These are phyloP conservation scores for Fusarium concolor DNA, from an alignment of 2,329 filamentous ascomycete genomes.

Conservation along the genomic window DNA sequence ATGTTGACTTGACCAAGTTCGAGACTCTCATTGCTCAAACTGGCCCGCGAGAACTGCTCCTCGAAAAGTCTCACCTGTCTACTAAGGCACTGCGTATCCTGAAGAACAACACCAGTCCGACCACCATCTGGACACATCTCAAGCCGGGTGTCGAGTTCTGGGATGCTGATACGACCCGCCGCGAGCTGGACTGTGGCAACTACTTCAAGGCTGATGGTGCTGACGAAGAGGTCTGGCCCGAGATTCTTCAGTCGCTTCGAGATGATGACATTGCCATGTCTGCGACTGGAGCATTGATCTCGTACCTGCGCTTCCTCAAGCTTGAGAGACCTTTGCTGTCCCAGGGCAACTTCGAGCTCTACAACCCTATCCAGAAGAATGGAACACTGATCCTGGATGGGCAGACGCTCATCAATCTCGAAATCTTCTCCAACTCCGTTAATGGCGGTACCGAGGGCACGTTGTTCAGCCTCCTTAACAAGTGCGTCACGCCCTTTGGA, in stretches of 20 bases:
- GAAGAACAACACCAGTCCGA: slow-evolving; percentile 94
- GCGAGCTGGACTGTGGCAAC: slow-evolving; percentile 81
- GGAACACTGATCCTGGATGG: slow-evolving; percentile 93
- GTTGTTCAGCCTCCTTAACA: slow-evolving; percentile 88
- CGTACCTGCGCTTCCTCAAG: slow-evolving; percentile 88
- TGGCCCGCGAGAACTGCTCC: slow-evolving; percentile 84
- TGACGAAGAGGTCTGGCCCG: slow-evolving; percentile 78
- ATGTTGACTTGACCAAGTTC: slow-evolving; percentile 93
- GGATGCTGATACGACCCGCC: slow-evolving; percentile 82
- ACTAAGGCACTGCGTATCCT: slow-evolving; percentile 91
- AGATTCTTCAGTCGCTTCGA: slow-evolving; percentile 75
- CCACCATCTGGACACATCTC: slow-evolving; percentile 94
- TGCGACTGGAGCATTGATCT: slow-evolving; percentile 86
- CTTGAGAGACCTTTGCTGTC: slow-evolving; percentile 89
- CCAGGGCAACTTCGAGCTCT: slow-evolving; percentile 90
- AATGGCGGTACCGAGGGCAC: slow-evolving; percentile 89
- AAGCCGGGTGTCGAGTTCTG: slow-evolving; percentile 92
- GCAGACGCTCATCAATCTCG: slow-evolving; percentile 97
- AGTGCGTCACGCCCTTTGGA: slow-evolving; percentile 95
- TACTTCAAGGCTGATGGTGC: slow-evolving; percentile 77
- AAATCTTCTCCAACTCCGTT: slow-evolving; percentile 92
- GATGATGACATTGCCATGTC: slow-evolving; percentile 90
- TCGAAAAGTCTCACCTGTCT: slow-evolving; percentile 89
- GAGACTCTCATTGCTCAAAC: slow-evolving; percentile 97
- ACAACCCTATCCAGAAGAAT: slow-evolving; percentile 91